phyloP scores from a whole-genome alignment of 306 rosid genomes.

The Vigna angularis region DNA sequence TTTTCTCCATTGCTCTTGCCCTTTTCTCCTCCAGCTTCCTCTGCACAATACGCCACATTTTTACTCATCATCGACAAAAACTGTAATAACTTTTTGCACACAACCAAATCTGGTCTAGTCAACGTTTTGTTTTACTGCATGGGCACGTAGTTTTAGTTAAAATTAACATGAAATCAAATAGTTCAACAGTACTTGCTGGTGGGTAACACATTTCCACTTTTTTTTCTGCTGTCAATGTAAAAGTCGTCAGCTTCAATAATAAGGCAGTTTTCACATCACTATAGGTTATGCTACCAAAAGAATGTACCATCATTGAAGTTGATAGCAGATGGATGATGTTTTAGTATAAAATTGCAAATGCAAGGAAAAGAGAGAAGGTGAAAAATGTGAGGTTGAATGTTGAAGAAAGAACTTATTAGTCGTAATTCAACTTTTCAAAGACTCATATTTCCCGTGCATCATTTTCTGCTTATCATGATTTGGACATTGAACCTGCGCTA shows the following conservation, averaged over 20 bases:
- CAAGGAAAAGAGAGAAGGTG: neutral
- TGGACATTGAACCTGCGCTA: slow-evolving; percentile 17
- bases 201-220: slow-evolving; percentile 28
- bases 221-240: slow-evolving; percentile 1
- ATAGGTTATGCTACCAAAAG: neutral
- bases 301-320: slow-evolving; percentile 1
- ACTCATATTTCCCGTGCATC: neutral
- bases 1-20: slow-evolving; percentile 89
- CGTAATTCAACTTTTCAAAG: slow-evolving; percentile 14
- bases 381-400: neutral
- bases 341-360: slow-evolving; percentile 15
- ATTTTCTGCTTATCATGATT: slow-evolving; percentile 3
- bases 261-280: slow-evolving; percentile 31
- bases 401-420: slow-evolving; percentile 4
- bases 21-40: slow-evolving; percentile 94
- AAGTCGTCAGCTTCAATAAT: slow-evolving; percentile 25
- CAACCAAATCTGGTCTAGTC: neutral
- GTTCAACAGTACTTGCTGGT: slow-evolving; percentile 18
- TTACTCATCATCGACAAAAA: neutral
- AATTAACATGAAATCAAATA: neutral
- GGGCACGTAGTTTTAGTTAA: neutral
- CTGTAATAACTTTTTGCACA: neutral
- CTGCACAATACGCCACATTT: slow-evolving; percentile 51
- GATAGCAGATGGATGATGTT: slow-evolving; percentile 14
- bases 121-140: slow-evolving; percentile 27